These are phyloP conservation scores for Dinochytrium kinnereticum DNA, from an alignment of 371 early-diverging fungal genomes.

Conservation along the genomic window DNA sequence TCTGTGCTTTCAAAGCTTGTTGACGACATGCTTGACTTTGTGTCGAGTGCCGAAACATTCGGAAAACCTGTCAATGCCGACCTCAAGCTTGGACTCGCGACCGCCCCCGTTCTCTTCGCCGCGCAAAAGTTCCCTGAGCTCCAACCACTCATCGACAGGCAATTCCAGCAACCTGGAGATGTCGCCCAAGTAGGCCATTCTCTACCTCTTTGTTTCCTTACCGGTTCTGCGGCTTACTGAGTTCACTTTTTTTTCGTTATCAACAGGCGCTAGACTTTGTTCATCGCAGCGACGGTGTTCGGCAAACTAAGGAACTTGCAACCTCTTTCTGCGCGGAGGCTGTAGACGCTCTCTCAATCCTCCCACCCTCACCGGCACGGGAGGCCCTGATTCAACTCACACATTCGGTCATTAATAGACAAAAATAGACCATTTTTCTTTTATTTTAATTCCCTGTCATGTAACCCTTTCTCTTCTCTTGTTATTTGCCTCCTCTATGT, in stretches of 20 bases:
- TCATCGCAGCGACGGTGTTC: slow-evolving; percentile 44
- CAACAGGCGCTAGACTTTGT: slow-evolving; percentile 54
- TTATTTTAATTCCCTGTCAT: too few relatives aligned
- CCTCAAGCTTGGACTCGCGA: slow-evolving; percentile 83
- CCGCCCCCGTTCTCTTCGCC: slow-evolving; percentile 93
- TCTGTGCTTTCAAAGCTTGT: slow-evolving; percentile 63
- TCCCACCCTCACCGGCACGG: slow-evolving; percentile 47
- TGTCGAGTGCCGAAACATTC: slow-evolving; percentile 73
- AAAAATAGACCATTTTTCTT: slow-evolving; percentile 42
- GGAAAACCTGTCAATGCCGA: slow-evolving; percentile 93
- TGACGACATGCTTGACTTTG: slow-evolving; percentile 94
- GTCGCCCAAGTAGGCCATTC: slow-evolving; percentile 42
- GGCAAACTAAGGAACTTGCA: slow-evolving; percentile 48
- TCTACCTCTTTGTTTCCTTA: neutral
- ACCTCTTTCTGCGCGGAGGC: slow-evolving; percentile 47
- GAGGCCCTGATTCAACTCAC: slow-evolving; percentile 51
- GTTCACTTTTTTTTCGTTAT: neutral
- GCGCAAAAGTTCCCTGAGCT: slow-evolving; percentile 88
- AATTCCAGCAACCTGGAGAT: slow-evolving; percentile 64
- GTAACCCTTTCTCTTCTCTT: too few relatives aligned
- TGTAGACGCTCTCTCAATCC: slow-evolving; percentile 37
- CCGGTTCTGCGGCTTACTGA: too few relatives aligned
- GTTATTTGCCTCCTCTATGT: too few relatives aligned
- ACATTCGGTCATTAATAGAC: slow-evolving; percentile 51
- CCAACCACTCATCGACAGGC: slow-evolving; percentile 82